Conservation (phyloP, 495 filamentous ascomycete species). For the Penicillium simplicissimum region DNA sequence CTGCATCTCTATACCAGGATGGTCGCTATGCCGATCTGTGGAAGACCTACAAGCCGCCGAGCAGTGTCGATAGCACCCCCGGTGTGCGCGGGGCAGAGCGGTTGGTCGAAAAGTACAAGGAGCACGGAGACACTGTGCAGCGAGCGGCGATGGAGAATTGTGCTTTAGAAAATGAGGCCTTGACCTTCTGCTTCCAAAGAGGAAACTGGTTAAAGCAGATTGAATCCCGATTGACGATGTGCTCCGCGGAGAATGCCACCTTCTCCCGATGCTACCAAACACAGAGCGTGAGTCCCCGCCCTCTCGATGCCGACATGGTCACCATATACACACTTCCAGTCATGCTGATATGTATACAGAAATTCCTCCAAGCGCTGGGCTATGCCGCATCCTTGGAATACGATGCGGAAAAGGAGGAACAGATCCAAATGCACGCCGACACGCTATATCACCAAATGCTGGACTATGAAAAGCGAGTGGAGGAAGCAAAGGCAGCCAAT, state of each 20-base stretch:
- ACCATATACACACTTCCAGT: background rate
- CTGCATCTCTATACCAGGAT: conserved; percentile 66
- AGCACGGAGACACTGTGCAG: conserved; percentile 74
- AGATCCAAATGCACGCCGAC: conserved; percentile 95
- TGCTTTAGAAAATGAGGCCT: conserved; percentile 74
- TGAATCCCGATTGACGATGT: conserved; percentile 66
- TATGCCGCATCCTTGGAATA: conserved; percentile 70
- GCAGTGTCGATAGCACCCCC: conserved; percentile 57
- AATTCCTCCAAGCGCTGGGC: conserved; percentile 88
- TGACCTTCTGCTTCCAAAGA: conserved; percentile 71
- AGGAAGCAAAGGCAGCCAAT: conserved; percentile 66
- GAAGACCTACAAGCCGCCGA: conserved; percentile 76
- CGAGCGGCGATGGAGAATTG: conserved; percentile 91
- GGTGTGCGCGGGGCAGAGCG: conserved; percentile 60
- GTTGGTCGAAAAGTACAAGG: conserved; percentile 80
- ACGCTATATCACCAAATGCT: conserved; percentile 83
- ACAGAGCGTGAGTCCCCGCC: conserved; percentile 62
- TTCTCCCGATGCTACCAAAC: conserved; percentile 81
- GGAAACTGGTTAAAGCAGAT: conserved; percentile 54
- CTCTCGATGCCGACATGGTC: background rate
- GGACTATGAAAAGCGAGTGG: conserved; percentile 67
- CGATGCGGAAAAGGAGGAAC: conserved; percentile 71
- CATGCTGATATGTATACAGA: conserved; percentile 44
- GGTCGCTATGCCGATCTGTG: conserved; percentile 93
- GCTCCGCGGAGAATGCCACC: conserved; percentile 63